Evolutionary conservation across 2,329 filamentous ascomycete species (phyloP).

Genomic region (Fusarium guadeloupense): DNA sequence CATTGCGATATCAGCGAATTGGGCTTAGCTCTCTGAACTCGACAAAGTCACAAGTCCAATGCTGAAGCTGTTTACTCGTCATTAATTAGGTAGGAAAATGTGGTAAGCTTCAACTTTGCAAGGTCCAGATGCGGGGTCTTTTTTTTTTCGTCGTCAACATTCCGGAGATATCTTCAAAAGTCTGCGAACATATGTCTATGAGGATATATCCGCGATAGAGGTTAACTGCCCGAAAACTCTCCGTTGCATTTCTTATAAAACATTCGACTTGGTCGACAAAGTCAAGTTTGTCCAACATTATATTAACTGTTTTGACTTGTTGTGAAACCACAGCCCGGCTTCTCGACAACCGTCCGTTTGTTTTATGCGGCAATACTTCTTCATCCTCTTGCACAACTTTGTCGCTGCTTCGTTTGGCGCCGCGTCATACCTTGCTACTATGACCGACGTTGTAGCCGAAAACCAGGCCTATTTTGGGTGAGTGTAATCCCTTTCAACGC

Average conservation of each 20-base stretch:
- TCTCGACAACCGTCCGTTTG: conserved; percentile 14
- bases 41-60: background rate
- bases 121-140: conserved; percentile 17
- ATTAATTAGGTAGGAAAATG: background rate
- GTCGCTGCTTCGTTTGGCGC: conserved; percentile 11
- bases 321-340: conserved; percentile 8
- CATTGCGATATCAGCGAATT: background rate
- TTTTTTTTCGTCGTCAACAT: conserved; percentile 3
- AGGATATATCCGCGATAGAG: conserved; percentile 19
- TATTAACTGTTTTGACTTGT: conserved; percentile 3
- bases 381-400: conserved; percentile 14
- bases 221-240: conserved; percentile 47
- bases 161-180: conserved; percentile 30
- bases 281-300: conserved; percentile 7
- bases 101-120: background rate
- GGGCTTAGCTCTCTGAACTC: background rate
- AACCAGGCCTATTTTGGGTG: conserved; percentile 58
- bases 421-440: conserved; percentile 44
- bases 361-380: conserved; percentile 15
- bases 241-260: conserved; percentile 41
- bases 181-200: conserved; percentile 21
- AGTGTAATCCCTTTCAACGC: conserved; percentile 29
- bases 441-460: conserved; percentile 46
- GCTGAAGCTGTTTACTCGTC: background rate
- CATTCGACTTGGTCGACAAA: background rate